A percentile compares a stretch with the other conserved stretches of the same genome.
Evolutionary conservation across 305 asterid genomes (phyloP).

Genomic region (Rubia tinctorum): DNA sequence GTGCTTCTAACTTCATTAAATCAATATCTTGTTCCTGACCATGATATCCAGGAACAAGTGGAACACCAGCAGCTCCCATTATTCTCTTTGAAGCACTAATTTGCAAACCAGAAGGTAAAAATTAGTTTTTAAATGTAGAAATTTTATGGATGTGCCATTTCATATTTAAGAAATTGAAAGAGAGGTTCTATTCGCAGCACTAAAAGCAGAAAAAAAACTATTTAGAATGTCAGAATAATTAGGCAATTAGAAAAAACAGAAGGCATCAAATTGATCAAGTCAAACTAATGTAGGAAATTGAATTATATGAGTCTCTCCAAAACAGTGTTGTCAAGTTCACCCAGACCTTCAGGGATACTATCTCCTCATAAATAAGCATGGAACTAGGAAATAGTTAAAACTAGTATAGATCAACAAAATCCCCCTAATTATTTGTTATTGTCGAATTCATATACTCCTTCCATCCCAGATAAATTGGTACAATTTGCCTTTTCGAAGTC

Average conservation of each 20-base stretch:
- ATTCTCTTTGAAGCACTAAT: conserved; percentile 95
- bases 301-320: not conserved
- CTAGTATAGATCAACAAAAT: not conserved
- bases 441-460: not conserved
- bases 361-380: not conserved
- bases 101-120: conserved; percentile 6
- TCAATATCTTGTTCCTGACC: conserved; percentile 88
- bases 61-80: conserved; percentile 99
- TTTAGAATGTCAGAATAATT: too few species aligned
- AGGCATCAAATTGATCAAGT: not conserved
- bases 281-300: not conserved
- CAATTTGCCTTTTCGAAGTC: too few species aligned
- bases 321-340: not conserved
- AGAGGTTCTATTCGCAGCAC: not conserved
- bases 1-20: conserved; percentile 90
- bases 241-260: not conserved
- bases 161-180: not conserved
- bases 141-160: not conserved
- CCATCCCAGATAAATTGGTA: too few species aligned
- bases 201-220: not conserved
- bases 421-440: not conserved
- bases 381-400: too few species aligned
- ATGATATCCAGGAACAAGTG: conserved; percentile 98
- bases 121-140: not conserved
- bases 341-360: not conserved